Evolutionary conservation across 352 stramenopile genomes (phyloP).

Genomic region (Pythium myriotylum): DNA sequence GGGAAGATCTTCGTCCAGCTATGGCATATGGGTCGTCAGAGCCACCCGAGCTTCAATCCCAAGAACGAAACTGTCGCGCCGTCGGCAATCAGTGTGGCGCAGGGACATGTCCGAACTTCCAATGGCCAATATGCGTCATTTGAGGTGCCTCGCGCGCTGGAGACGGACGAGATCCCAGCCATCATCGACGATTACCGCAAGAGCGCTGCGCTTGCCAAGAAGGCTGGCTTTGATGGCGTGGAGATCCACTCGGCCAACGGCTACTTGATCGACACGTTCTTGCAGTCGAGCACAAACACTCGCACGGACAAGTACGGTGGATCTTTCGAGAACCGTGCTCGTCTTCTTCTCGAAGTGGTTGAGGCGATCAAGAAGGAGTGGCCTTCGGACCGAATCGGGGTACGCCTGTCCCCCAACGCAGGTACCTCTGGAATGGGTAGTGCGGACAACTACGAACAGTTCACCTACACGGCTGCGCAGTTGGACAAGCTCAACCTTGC

Average conservation of each 20-base stretch:
- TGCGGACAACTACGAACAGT: slow-evolving; percentile 45
- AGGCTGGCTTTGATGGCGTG: slow-evolving; percentile 31
- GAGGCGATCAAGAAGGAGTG: slow-evolving; percentile 29
- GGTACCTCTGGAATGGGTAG: slow-evolving; percentile 40
- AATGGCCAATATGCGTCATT: slow-evolving; percentile 20
- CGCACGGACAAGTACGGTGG: slow-evolving; percentile 75
- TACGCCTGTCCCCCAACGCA: slow-evolving; percentile 33
- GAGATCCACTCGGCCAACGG: slow-evolving; percentile 88
- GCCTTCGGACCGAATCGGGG: slow-evolving; percentile 14
- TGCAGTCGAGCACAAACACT: slow-evolving; percentile 62
- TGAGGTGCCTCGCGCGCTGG: slow-evolving; percentile 51
- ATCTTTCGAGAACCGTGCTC: slow-evolving; percentile 57
- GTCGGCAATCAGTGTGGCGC: slow-evolving; percentile 14
- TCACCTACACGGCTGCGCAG: slow-evolving; percentile 34
- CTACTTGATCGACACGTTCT: slow-evolving; percentile 87
- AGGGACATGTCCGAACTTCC: neutral
- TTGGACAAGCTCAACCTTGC: slow-evolving; percentile 40
- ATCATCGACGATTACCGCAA: slow-evolving; percentile 61
- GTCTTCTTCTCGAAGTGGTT: slow-evolving; percentile 61
- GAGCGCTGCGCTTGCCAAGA: slow-evolving; percentile 44
- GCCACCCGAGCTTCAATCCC: slow-evolving; percentile 39
- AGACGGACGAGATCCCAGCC: slow-evolving; percentile 55
- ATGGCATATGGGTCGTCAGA: slow-evolving; percentile 62
- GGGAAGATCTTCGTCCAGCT: slow-evolving; percentile 54
- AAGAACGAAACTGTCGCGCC: slow-evolving; percentile 38